Percentiles rank a stretch among this genome's conserved stretches.
Evolutionary conservation across 305 asterid species (phyloP).

Genomic region (Solanum aculeatissimum): DNA sequence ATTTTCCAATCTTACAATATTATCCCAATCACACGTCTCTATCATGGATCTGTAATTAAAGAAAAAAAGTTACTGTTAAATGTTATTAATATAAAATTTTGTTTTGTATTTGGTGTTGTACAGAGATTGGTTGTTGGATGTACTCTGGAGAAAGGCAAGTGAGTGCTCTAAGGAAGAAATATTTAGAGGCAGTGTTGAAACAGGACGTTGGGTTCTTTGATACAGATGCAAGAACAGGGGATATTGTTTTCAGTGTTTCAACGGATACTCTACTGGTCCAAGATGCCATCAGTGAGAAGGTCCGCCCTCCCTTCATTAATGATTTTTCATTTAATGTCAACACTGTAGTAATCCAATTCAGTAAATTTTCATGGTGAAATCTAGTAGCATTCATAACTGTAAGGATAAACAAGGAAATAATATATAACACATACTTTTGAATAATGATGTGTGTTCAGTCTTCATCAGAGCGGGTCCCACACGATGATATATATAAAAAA

Average conservation of each 20-base stretch:
- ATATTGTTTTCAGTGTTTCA: constrained; percentile 91
- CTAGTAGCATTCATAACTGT: constrained; percentile 5
- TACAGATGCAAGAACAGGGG: constrained; percentile 99
- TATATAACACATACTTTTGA: not conserved
- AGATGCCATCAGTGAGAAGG: constrained; percentile 99
- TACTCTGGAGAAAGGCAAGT: constrained; percentile 93
- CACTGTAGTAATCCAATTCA: not conserved
- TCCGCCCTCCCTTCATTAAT: not conserved
- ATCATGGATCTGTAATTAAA: constrained; percentile 14
- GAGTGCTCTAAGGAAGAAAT: constrained; percentile 75
- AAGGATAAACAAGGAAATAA: constrained; percentile 15
- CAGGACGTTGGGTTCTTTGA: constrained; percentile 98
- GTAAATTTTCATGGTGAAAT: constrained; percentile 13
- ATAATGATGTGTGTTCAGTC: constrained; percentile 1
- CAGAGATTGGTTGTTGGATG: constrained; percentile 99
- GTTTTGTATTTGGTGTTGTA: not conserved
- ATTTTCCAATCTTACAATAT: constrained; percentile 21
- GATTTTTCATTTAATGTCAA: not conserved
- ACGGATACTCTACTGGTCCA: constrained; percentile 97
- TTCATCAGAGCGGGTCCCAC: constrained; percentile 18
- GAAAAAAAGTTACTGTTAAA: no score
- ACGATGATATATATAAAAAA: not conserved
- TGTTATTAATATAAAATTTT: not conserved
- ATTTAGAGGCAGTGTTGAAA: constrained; percentile 87
- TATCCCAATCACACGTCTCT: constrained; percentile 47